Base-by-base conservation (phyloP, 495 filamentous ascomycete genomes). In the Friedmanniomyces endolithicus region DNA sequence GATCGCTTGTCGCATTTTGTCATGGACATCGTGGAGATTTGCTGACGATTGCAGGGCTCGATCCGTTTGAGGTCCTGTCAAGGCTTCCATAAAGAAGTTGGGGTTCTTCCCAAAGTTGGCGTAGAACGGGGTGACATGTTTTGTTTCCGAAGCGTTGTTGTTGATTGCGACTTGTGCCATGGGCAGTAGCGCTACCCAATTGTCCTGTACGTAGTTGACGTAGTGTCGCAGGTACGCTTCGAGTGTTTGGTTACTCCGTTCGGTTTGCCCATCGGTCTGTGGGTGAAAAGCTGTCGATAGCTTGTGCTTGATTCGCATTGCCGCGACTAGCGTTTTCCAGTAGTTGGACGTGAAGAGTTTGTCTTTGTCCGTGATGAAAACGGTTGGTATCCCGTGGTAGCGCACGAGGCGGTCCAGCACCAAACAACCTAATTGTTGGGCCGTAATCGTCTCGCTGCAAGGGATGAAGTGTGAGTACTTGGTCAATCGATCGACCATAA, bases 31-130 rank as follows among this genome's bases (percentile, higher is more conserved):
- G 8, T 35, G 8, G 8, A 35, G 16, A 8, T 35, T 35, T 8
- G 8, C 33, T 16, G 33, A 63, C 48, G 46, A 65, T 22, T 44
- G 54, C 23, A 50, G 50, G 53, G 40, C 55, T 41, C 53, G 24
- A 0, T 41, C 50, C 19, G 19, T 47, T 44, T 48, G 20, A 20
- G 27, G 52, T 45, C 24, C 50, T 57, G 6, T 35, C 34, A 22
- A 33, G 53, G 20, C 23, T 48, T 46, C 62, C 39, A 53, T 54
- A 29, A 6, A 46, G 17, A 53, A 54, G 52, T 51, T 41, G 50
- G 29, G 27, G 24, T 64, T 17, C 33, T 35, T 35, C 8, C 33
- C 33, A 16, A 8, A 35, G 33, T 35, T 35, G 16, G 33, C 16
- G 16, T 8, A 35, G 33, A 35, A 35, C 16, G 16, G 33, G 33